phyloP scores from a whole-genome alignment of 1,139 yeast genomes.

The Lodderomyces metapsilosis region DNA sequence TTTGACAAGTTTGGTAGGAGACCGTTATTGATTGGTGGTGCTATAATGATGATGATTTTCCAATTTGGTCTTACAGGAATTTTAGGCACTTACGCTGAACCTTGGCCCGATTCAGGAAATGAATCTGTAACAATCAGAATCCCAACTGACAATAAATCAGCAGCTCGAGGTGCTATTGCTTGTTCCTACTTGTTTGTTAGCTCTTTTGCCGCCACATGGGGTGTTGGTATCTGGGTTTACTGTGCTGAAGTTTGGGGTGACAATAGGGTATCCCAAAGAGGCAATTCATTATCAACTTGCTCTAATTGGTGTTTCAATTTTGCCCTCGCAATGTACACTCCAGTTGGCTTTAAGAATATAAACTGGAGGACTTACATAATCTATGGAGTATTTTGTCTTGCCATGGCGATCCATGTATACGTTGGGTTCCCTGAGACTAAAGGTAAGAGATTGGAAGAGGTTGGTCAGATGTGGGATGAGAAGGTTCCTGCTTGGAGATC shows the following conservation, averaged over 20 bases:
- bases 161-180: conserved; percentile 56
- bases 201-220: conserved; percentile 59
- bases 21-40: conserved; percentile 33
- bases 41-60: conserved; percentile 30
- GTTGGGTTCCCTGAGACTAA: conserved; percentile 67
- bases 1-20: conserved; percentile 40
- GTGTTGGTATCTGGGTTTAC: conserved; percentile 59
- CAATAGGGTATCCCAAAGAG: conserved; percentile 55
- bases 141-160: conserved; percentile 34
- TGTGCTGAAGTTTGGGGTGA: conserved; percentile 56
- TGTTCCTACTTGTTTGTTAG: conserved; percentile 55
- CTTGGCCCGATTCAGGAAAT: conserved; percentile 28
- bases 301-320: conserved; percentile 55
- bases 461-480: conserved; percentile 58
- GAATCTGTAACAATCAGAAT: conserved; percentile 45
- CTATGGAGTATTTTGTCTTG: conserved; percentile 48
- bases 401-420: conserved; percentile 59
- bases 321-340: conserved; percentile 53
- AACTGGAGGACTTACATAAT: conserved; percentile 49
- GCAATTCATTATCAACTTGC: conserved; percentile 50
- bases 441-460: conserved; percentile 63
- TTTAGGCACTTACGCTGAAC: conserved; percentile 44
- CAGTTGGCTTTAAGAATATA: conserved; percentile 44
- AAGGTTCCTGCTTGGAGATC: conserved; percentile 62
- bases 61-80: conserved; percentile 39